A percentile compares a stretch with the other conserved stretches of the same genome.
phyloP scores from a whole-genome alignment of 73 alveolate species.

The Blepharisma stoltei region DNA sequence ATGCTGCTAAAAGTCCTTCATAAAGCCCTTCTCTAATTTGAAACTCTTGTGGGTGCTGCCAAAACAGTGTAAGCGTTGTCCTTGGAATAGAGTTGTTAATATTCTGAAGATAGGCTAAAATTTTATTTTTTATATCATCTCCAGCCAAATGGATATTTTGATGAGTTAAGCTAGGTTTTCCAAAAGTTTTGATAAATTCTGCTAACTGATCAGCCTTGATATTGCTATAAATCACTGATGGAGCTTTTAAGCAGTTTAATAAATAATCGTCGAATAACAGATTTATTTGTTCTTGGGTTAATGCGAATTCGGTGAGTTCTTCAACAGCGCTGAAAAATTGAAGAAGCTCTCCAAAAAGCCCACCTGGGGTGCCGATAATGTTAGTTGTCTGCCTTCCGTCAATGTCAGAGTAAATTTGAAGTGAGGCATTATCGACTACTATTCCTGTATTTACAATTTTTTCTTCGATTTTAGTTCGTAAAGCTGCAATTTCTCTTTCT shows the following conservation, averaged over 20 bases:
- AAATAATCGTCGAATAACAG: background rate
- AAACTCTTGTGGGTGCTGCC: background rate
- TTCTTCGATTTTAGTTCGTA: background rate
- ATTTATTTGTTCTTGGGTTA: conserved; percentile 19
- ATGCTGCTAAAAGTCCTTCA: background rate
- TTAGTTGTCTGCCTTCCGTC: conserved; percentile 15
- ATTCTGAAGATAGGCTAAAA: background rate
- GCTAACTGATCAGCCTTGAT: background rate
- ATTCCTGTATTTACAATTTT: background rate
- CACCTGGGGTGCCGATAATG: conserved; percentile 32
- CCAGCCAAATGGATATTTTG: conserved; percentile 33
- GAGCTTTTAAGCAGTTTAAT: background rate
- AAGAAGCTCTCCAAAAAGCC: conserved; percentile 15
- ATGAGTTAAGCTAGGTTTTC: conserved; percentile 33
- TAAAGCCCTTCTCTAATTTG: conserved; percentile 12
- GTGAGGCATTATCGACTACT: background rate
- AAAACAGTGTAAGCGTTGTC: conserved; percentile 22
- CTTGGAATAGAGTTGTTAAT: background rate
- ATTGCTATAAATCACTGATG: background rate
- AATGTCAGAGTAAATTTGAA: background rate
- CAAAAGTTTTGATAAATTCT: conserved; percentile 1
- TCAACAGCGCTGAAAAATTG: conserved; percentile 9
- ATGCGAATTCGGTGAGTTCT: background rate
- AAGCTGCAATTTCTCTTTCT: background rate
- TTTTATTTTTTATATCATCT: background rate